These are phyloP conservation scores for Leccinum idahoense DNA, from an alignment of 1,284 basidiomycete species.

Conservation along the genomic window DNA sequence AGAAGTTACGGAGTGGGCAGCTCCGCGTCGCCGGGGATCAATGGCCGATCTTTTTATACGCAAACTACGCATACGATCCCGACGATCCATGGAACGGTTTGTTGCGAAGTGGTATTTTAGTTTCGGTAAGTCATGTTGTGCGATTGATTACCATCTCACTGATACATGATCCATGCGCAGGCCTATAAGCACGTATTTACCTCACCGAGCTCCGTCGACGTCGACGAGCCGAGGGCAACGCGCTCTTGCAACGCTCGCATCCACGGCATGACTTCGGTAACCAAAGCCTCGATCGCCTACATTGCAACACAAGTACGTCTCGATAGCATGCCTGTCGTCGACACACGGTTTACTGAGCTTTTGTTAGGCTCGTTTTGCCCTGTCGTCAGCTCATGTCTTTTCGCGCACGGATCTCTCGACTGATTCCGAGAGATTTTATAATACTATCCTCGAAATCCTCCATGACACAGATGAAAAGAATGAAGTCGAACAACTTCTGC, in stretches of 20 bases:
- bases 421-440: conserved; percentile 1
- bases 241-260: not conserved
- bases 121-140: not conserved
- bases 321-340: not conserved
- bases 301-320: conserved; percentile 1
- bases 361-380: not conserved
- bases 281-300: not conserved
- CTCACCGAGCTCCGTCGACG: conserved; percentile 2
- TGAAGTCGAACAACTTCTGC: not conserved
- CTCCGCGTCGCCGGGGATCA: not conserved
- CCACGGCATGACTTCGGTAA: not conserved
- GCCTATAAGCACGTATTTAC: not conserved
- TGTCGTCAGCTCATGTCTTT: conserved; percentile 3
- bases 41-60: not conserved
- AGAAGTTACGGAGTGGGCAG: not conserved
- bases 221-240: conserved; percentile 1
- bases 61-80: not conserved
- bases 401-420: not conserved
- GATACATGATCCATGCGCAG: not conserved
- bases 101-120: not conserved
- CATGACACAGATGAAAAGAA: not conserved
- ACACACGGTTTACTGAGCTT: not conserved
- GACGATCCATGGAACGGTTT: not conserved
- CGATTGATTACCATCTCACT: not conserved
- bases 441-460: not conserved